phyloP scores from a whole-genome alignment of 2,329 filamentous ascomycete species.

The Helotiales sp. region DNA sequence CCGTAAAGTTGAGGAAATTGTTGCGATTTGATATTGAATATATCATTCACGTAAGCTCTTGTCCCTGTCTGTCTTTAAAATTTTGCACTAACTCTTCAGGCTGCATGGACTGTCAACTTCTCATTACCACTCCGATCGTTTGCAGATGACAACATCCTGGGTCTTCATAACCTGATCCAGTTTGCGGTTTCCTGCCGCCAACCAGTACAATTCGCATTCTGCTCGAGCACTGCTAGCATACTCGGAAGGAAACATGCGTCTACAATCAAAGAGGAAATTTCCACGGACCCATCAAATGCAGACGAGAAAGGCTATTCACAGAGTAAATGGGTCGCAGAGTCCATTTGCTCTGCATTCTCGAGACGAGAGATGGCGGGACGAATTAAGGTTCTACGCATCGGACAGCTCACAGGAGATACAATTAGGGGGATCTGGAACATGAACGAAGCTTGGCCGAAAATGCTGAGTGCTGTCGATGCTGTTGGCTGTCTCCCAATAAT shows the following conservation, averaged over 20 bases:
- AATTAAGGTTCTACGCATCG: constrained; percentile 28
- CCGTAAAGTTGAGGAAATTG: constrained; percentile 39
- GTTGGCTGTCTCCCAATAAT: constrained; percentile 43
- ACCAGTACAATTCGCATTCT: constrained; percentile 45
- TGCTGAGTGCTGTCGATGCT: constrained; percentile 43
- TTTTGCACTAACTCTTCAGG: constrained; percentile 11
- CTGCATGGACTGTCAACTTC: constrained; percentile 67
- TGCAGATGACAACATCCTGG: constrained; percentile 49
- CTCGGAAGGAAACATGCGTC: constrained; percentile 29
- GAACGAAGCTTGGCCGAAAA: constrained; percentile 49
- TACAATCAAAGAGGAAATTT: constrained; percentile 43
- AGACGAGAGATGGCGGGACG: constrained; percentile 12
- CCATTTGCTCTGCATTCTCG: constrained; percentile 46
- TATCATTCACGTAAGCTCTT: constrained; percentile 53
- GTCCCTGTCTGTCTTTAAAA: background rate
- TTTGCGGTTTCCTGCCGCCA: constrained; percentile 38
- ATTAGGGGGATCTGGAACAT: constrained; percentile 47
- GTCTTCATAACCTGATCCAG: constrained; percentile 48
- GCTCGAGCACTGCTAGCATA: constrained; percentile 51
- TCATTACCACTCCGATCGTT: constrained; percentile 56
- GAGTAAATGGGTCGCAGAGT: constrained; percentile 60
- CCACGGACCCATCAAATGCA: constrained; percentile 42
- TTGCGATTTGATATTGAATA: constrained; percentile 46
- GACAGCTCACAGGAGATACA: constrained; percentile 47
- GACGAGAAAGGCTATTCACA: constrained; percentile 54